phyloP scores from a whole-genome alignment of 306 rosid species.

The Arachis hypogaea region DNA sequence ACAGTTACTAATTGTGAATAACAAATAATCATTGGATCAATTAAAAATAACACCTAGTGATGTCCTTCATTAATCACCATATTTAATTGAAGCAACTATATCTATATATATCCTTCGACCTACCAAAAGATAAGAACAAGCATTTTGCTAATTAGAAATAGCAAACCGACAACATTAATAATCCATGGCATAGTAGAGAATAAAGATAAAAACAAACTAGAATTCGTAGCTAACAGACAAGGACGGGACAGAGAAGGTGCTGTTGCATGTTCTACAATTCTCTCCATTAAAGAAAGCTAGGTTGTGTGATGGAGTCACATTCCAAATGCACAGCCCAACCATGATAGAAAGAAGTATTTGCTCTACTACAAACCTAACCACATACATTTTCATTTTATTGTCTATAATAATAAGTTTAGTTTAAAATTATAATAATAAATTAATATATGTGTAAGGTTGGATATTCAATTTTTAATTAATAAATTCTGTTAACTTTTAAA shows the following conservation, averaged over 20 bases:
- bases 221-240: slow-evolving; percentile 11
- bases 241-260: slow-evolving; percentile 20
- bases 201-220: slow-evolving; percentile 22
- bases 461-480: too few species aligned
- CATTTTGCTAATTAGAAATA: neutral
- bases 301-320: neutral
- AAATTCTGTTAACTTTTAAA: too few species aligned
- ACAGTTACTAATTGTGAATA: neutral
- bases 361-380: too few species aligned
- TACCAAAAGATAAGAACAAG: neutral
- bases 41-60: neutral
- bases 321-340: neutral
- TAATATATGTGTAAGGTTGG: too few species aligned
- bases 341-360: neutral
- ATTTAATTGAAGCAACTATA: neutral
- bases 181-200: neutral
- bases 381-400: too few species aligned
- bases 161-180: neutral
- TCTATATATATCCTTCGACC: neutral
- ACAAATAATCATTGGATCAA: neutral
- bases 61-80: neutral
- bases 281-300: neutral
- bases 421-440: too few species aligned
- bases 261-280: neutral
- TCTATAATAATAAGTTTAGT: too few species aligned